phyloP scores from a whole-genome alignment of 805 yeast genomes.

The Clavispora vitiphila region DNA sequence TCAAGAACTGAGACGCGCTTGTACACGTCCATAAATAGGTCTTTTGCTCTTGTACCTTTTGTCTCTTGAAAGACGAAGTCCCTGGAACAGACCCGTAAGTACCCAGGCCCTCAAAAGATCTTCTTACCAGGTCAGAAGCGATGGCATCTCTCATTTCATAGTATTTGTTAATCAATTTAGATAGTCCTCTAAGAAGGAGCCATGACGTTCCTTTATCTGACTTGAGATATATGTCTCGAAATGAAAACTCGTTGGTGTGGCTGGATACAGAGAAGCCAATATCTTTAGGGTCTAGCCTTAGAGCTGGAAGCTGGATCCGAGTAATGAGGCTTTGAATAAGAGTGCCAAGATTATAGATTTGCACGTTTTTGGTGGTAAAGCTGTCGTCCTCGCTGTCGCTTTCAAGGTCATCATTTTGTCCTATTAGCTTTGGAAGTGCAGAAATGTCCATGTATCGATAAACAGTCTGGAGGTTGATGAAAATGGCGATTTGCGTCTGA shows the following conservation, averaged over 20 bases:
- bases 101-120: not conserved
- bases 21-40: slow-evolving; percentile 3
- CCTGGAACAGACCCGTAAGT: not conserved
- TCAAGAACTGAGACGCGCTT: slow-evolving; percentile 19
- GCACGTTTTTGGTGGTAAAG: not conserved
- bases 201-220: slow-evolving; percentile 27
- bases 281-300: slow-evolving; percentile 11
- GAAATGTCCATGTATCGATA: slow-evolving; percentile 32
- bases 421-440: slow-evolving; percentile 20
- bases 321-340: slow-evolving; percentile 20
- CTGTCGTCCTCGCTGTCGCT: not conserved
- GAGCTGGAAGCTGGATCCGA: slow-evolving; percentile 9
- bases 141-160: slow-evolving; percentile 18
- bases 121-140: not conserved
- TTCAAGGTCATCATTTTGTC: slow-evolving; percentile 3
- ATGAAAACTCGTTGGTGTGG: slow-evolving; percentile 19
- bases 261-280: slow-evolving; percentile 6
- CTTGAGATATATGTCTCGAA: slow-evolving; percentile 19
- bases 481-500: slow-evolving; percentile 40
- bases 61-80: slow-evolving; percentile 17
- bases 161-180: slow-evolving; percentile 26
- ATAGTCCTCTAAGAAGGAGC: slow-evolving; percentile 36
- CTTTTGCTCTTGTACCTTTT: slow-evolving; percentile 16
- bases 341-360: slow-evolving; percentile 17
- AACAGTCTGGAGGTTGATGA: slow-evolving; percentile 38